Evolutionary conservation across 768 basidiomycete genomes (phyloP).

Genomic region (Boletus rubescentipes): DNA sequence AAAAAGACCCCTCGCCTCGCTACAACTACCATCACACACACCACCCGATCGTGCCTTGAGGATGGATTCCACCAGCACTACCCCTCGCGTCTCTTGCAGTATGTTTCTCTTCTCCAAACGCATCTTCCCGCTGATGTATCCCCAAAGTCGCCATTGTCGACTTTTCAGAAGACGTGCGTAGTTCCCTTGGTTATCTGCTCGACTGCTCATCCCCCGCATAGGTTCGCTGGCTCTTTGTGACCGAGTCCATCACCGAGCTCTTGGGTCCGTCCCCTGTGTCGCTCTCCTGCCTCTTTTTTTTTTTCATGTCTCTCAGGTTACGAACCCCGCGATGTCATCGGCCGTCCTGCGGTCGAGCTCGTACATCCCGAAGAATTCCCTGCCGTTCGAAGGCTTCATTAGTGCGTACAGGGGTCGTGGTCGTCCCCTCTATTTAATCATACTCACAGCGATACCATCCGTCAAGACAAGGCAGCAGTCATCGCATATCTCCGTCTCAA

Average conservation of each 20-base stretch:
- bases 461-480: constrained; percentile 76
- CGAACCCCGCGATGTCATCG: constrained; percentile 71
- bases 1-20: constrained; percentile 13
- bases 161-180: constrained; percentile 66
- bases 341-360: constrained; percentile 66
- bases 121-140: constrained; percentile 6
- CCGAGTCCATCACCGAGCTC: constrained; percentile 64
- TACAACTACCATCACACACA: not conserved
- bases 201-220: constrained; percentile 24
- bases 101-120: constrained; percentile 31
- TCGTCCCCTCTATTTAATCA: not conserved
- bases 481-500: constrained; percentile 75
- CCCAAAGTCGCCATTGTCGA: constrained; percentile 73
- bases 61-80: constrained; percentile 39
- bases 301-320: constrained; percentile 46
- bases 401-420: constrained; percentile 38
- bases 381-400: constrained; percentile 66
- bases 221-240: constrained; percentile 68
- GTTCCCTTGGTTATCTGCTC: not conserved
- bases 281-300: not conserved
- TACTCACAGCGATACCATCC: constrained; percentile 62
- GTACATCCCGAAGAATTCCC: constrained; percentile 80
- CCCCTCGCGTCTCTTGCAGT: constrained; percentile 81
- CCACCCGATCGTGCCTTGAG: not conserved
- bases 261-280: constrained; percentile 42